A percentile compares a stretch with the other conserved stretches of the same genome.
Evolutionary conservation across 257 asterid species (phyloP).

Genomic region (Nicotiana attenuata): DNA sequence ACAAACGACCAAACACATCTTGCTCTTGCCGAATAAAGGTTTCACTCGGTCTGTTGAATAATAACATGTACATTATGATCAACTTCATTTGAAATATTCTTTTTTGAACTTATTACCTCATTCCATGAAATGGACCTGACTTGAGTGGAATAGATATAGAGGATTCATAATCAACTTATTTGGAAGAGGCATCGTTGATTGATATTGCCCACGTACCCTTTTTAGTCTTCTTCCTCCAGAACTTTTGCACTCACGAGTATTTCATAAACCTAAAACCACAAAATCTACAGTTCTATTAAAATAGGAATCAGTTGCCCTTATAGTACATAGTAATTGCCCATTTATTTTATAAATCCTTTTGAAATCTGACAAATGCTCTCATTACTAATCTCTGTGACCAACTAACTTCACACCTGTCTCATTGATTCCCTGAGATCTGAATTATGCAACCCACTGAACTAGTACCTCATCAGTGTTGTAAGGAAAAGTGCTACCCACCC

Average conservation of each 20-base stretch:
- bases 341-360: background rate
- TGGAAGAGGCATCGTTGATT: background rate
- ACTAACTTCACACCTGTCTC: background rate
- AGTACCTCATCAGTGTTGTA: background rate
- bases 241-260: background rate
- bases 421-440: background rate
- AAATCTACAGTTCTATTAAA: background rate
- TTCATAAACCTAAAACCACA: background rate
- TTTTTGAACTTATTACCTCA: too few relatives aligned
- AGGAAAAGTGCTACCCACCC: background rate
- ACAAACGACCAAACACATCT: too few relatives aligned
- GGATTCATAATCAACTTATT: background rate
- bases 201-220: background rate
- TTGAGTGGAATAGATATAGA: background rate
- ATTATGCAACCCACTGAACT: background rate
- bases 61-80: too few relatives aligned
- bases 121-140: too few relatives aligned
- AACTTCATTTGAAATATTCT: too few relatives aligned
- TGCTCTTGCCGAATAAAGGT: too few relatives aligned
- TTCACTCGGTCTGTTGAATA: too few relatives aligned
- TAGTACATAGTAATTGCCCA: background rate
- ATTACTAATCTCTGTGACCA: background rate
- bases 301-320: background rate
- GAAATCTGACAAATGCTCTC: background rate
- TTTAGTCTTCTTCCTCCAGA: background rate